A percentile compares a stretch with the other conserved stretches of the same genome.
Conservation (phyloP, 257 asterid genomes). For the Eustoma russellianum region DNA sequence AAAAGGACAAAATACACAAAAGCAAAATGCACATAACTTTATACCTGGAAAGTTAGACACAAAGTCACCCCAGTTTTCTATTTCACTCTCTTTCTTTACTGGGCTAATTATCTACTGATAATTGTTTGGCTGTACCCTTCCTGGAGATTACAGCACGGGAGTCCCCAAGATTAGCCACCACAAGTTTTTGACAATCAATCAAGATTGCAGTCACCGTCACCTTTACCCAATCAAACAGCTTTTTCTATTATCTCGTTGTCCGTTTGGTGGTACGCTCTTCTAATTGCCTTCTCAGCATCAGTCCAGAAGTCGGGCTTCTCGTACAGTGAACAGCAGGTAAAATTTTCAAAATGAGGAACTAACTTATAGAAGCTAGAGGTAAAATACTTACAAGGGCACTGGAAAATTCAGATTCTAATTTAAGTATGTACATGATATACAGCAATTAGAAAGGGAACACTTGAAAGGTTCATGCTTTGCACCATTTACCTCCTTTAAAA, state of each 20-base stretch:
- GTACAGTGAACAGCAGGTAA: background rate
- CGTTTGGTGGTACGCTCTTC: slow-evolving; percentile 63
- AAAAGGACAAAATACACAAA: no score
- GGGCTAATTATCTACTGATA: slow-evolving; percentile 91
- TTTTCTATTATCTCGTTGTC: slow-evolving; percentile 62
- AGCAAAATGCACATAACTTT: background rate
- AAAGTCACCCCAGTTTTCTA: slow-evolving; percentile 83
- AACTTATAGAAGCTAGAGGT: no score
- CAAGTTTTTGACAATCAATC: slow-evolving; percentile 65
- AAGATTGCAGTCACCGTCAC: slow-evolving; percentile 93
- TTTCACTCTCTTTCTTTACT: slow-evolving; percentile 48
- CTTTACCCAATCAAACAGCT: slow-evolving; percentile 65
- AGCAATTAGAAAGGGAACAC: no score
- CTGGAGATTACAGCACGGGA: slow-evolving; percentile 87
- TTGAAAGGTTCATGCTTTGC: background rate
- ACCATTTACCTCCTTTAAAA: slow-evolving; percentile 53
- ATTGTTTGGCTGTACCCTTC: slow-evolving; percentile 72
- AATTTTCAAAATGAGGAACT: background rate
- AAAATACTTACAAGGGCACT: no score
- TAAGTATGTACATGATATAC: no score
- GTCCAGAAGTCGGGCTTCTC: slow-evolving; percentile 81
- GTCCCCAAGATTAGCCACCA: slow-evolving; percentile 94
- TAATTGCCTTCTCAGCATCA: slow-evolving; percentile 59
- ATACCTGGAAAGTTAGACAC: slow-evolving; percentile 79
- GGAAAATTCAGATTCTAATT: no score